These are phyloP conservation scores for Cladobotryum mycophilum DNA, from an alignment of 2,329 filamentous ascomycete genomes.

Conservation along the genomic window DNA sequence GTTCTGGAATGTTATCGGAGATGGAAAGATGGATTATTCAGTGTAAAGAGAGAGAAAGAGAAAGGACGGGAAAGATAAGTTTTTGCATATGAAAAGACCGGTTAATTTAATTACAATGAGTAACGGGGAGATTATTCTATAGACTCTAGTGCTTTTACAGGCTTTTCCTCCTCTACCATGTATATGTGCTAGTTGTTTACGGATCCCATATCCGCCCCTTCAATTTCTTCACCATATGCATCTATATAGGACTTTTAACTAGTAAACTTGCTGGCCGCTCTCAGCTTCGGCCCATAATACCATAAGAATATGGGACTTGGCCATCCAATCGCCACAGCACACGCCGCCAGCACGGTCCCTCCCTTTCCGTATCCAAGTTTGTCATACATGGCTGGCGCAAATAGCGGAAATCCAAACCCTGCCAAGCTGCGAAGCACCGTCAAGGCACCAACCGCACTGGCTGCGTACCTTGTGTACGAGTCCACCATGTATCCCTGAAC, in stretches of 20 bases:
- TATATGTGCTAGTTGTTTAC: too few species aligned
- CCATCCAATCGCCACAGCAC: constrained; percentile 34
- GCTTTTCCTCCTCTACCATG: too few species aligned
- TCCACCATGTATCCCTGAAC: constrained; percentile 43
- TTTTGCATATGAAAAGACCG: background rate
- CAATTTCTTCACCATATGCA: background rate
- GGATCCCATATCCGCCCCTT: background rate
- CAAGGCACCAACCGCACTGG: constrained; percentile 38
- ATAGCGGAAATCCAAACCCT: constrained; percentile 47
- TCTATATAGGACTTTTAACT: constrained; percentile 2
- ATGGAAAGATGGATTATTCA: constrained; percentile 44
- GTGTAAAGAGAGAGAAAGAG: constrained; percentile 12
- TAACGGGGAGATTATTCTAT: too few species aligned
- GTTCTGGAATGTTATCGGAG: constrained; percentile 56
- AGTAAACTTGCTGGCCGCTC: constrained; percentile 24
- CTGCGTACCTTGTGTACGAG: constrained; percentile 39
- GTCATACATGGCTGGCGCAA: constrained; percentile 41
- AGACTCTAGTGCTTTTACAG: too few species aligned
- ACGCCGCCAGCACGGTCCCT: constrained; percentile 36
- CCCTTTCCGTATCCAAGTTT: constrained; percentile 37
- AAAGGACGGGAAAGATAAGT: background rate
- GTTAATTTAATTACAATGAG: too few species aligned
- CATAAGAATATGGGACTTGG: constrained; percentile 40
- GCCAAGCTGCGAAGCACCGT: constrained; percentile 42
- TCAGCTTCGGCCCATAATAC: constrained; percentile 36